phyloP scores from a whole-genome alignment of 169 alveolate genomes.

The Plasmodium chabaudi region DNA sequence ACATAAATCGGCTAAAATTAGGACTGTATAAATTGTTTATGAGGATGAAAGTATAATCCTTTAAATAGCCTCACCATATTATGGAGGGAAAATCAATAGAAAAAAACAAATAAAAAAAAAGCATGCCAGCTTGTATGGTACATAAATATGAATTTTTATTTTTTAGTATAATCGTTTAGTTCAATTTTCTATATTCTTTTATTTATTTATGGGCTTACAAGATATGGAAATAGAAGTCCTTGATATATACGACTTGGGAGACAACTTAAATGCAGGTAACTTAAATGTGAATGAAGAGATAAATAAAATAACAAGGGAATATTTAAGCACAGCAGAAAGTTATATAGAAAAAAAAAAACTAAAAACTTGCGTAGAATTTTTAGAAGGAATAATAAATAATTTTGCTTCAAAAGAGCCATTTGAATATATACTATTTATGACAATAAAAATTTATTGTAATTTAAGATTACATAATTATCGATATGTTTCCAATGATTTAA shows the following conservation, averaged over 20 bases:
- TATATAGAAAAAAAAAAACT: slow-evolving; percentile 54
- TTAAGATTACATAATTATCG: slow-evolving; percentile 47
- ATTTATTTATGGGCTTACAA: neutral
- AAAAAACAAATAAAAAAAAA: too few relatives aligned
- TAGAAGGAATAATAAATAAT: slow-evolving; percentile 18
- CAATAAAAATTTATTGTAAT: slow-evolving; percentile 70
- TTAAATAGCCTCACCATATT: too few relatives aligned
- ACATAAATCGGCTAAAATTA: too few relatives aligned
- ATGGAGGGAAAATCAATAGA: too few relatives aligned
- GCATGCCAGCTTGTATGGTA: too few relatives aligned
- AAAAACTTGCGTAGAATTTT: slow-evolving; percentile 34
- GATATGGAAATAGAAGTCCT: slow-evolving; percentile 22
- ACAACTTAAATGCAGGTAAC: slow-evolving; percentile 11
- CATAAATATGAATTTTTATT: too few relatives aligned
- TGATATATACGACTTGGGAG: slow-evolving; percentile 37
- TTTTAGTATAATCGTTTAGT: too few relatives aligned
- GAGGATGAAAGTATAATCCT: too few relatives aligned
- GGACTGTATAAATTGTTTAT: too few relatives aligned
- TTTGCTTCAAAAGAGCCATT: slow-evolving; percentile 47
- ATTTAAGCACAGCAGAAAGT: slow-evolving; percentile 7
- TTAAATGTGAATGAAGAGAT: slow-evolving; percentile 41
- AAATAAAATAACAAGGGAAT: slow-evolving; percentile 16
- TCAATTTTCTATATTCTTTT: neutral
- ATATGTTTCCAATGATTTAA: slow-evolving; percentile 49
- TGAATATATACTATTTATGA: slow-evolving; percentile 48